These are phyloP conservation scores for Mikania micrantha DNA, from an alignment of 129 eudicot species.

Conservation along the genomic window DNA sequence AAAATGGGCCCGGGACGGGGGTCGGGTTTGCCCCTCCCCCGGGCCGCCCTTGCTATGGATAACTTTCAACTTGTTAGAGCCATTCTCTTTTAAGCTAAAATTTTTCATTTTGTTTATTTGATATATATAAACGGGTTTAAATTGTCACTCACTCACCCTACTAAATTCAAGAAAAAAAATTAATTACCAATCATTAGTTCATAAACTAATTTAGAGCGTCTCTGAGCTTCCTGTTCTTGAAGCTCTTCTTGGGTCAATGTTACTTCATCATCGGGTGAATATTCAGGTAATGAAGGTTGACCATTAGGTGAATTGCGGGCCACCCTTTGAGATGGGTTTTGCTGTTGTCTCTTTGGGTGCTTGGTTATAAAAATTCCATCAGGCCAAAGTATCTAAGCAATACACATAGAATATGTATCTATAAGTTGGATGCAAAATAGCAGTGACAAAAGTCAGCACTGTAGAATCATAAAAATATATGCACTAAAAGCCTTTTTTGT, in stretches of 20 bases:
- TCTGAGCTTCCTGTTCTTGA: constrained; percentile 71
- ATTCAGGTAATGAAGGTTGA: constrained; percentile 39
- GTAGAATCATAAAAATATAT: background rate
- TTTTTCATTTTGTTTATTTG: background rate
- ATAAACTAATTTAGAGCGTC: constrained; percentile 78
- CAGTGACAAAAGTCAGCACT: constrained; percentile 2
- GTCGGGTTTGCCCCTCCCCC: no score
- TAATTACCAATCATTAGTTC: constrained; percentile 83
- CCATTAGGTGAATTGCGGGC: constrained; percentile 34
- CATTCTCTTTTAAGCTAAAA: background rate
- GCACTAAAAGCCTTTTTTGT: background rate
- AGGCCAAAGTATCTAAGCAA: constrained; percentile 88
- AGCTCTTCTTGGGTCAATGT: constrained; percentile 47
- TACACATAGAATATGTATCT: constrained; percentile 7
- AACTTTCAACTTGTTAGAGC: background rate
- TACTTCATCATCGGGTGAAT: constrained; percentile 44
- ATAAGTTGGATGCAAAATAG: background rate
- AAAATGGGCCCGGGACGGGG: no score
- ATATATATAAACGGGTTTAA: background rate
- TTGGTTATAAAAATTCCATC: constrained; percentile 92
- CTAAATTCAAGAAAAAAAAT: background rate
- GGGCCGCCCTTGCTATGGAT: no score
- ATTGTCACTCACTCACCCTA: background rate
- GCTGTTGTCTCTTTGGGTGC: constrained; percentile 66
- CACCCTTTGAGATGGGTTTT: constrained; percentile 37